Evolutionary conservation across 768 basidiomycete species (phyloP).

Genomic region (Boletus rufocinnamomeus): DNA sequence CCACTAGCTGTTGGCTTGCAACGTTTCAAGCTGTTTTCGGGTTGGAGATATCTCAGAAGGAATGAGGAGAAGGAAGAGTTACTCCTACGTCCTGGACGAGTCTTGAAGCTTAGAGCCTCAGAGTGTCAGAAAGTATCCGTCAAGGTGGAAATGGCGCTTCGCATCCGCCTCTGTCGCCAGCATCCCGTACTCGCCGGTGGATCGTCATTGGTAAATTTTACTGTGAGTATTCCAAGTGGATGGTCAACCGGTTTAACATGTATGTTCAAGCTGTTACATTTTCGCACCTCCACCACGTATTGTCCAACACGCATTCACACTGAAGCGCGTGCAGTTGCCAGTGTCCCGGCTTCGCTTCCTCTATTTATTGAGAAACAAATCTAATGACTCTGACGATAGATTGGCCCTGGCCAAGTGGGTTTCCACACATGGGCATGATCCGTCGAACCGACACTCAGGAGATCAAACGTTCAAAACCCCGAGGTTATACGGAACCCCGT

Average conservation of each 20-base stretch:
- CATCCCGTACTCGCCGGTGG: not conserved
- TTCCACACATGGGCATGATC: not conserved
- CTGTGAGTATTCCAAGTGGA: not conserved
- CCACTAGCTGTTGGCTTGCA: not conserved
- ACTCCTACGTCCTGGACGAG: conserved; percentile 4
- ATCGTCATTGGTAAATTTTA: not conserved
- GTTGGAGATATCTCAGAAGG: too few relatives aligned
- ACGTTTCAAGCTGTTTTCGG: not conserved
- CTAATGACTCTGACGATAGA: not conserved
- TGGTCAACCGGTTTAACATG: too few relatives aligned
- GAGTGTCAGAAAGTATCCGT: not conserved
- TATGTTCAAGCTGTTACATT: not conserved
- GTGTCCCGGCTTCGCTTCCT: not conserved
- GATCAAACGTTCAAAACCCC: not conserved
- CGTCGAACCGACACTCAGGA: not conserved
- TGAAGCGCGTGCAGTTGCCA: too few relatives aligned
- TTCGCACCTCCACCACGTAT: not conserved
- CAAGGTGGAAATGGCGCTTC: not conserved
- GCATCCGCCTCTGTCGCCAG: not conserved
- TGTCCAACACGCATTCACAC: too few relatives aligned
- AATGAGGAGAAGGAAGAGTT: too few relatives aligned
- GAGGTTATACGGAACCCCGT: not conserved
- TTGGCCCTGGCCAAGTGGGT: not conserved
- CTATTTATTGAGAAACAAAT: not conserved
- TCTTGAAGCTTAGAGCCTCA: not conserved